Percentiles rank a stretch among this genome's conserved stretches.
phyloP scores from a whole-genome alignment of 805 yeast species.

The Nakazawaea ernobii region DNA sequence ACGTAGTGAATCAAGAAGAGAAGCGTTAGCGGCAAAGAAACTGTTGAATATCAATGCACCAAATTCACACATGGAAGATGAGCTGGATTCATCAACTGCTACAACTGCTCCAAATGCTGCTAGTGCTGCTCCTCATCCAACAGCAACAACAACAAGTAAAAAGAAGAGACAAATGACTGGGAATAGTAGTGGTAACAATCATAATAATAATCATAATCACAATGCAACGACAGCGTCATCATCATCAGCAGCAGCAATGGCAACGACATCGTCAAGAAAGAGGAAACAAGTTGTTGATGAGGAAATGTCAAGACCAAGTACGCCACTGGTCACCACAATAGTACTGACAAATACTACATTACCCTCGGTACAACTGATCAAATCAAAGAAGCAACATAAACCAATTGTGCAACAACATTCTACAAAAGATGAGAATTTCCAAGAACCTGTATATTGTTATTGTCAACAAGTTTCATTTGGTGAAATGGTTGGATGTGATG shows the following conservation, averaged over 20 bases:
- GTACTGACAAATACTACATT: background rate
- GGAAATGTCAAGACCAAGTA: background rate
- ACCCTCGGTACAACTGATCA: background rate
- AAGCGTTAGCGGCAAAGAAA: slow-evolving; percentile 85
- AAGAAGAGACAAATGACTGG: slow-evolving; percentile 1
- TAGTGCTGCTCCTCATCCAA: too few species aligned
- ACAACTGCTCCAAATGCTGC: slow-evolving; percentile 1
- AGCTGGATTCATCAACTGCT: background rate
- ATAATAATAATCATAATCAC: background rate
- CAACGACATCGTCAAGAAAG: slow-evolving; percentile 10
- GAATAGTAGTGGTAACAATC: background rate
- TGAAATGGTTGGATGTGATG: slow-evolving; percentile 99
- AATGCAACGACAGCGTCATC: slow-evolving; percentile 13
- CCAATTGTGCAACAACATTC: background rate
- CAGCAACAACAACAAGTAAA: background rate
- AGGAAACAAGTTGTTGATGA: slow-evolving; percentile 3
- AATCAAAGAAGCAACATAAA: background rate
- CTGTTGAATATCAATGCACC: slow-evolving; percentile 30
- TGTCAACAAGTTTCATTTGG: slow-evolving; percentile 97
- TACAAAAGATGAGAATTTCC: slow-evolving; percentile 23
- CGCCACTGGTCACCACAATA: slow-evolving; percentile 3
- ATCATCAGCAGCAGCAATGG: slow-evolving; percentile 8
- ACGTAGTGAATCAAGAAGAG: slow-evolving; percentile 81
- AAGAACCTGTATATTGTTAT: slow-evolving; percentile 89
- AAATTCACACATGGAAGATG: slow-evolving; percentile 13